A percentile compares a stretch with the other conserved stretches of the same genome.
These are phyloP conservation scores for Sporobolomyces roseus DNA, from an alignment of 768 basidiomycete species.

Conservation along the genomic window DNA sequence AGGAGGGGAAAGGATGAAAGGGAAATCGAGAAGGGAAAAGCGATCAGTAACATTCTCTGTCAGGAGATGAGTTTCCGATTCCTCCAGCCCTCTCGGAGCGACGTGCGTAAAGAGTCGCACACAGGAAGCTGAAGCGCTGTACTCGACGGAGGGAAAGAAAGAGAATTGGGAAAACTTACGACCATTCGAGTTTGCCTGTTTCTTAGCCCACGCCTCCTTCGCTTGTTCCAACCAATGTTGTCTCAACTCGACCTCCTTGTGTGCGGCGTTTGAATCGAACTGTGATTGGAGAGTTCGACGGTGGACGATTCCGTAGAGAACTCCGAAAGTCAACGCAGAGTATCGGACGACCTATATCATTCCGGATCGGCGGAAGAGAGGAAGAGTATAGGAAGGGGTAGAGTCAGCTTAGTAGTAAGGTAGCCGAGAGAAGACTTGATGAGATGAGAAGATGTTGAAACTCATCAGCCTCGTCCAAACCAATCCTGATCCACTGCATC, in stretches of 20 bases:
- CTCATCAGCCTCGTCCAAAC: too few species aligned
- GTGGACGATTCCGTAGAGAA: slow-evolving; percentile 88
- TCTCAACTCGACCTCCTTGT: slow-evolving; percentile 67
- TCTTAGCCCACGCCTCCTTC: slow-evolving; percentile 77
- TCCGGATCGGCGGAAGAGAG: slow-evolving; percentile 1
- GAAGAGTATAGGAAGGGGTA: not conserved
- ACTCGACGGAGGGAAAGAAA: too few species aligned
- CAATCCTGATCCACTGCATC: too few species aligned
- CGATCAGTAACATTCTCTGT: too few species aligned
- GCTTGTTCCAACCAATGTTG: slow-evolving; percentile 77
- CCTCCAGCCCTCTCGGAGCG: too few species aligned
- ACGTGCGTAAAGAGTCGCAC: not conserved
- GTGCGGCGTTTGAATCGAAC: slow-evolving; percentile 70
- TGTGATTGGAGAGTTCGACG: slow-evolving; percentile 79
- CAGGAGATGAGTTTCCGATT: too few species aligned
- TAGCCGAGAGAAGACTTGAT: too few species aligned
- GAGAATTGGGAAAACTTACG: slow-evolving; percentile 44
- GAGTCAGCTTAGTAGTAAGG: too few species aligned
- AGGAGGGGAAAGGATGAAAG: slow-evolving; percentile 1
- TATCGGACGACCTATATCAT: slow-evolving; percentile 90
- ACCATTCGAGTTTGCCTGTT: slow-evolving; percentile 53
- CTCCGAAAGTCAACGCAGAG: slow-evolving; percentile 78
- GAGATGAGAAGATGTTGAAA: too few species aligned
- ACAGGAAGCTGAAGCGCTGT: too few species aligned
- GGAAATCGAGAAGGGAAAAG: too few species aligned